phyloP scores from a whole-genome alignment of 306 rosid genomes.

The Prunus mira region DNA sequence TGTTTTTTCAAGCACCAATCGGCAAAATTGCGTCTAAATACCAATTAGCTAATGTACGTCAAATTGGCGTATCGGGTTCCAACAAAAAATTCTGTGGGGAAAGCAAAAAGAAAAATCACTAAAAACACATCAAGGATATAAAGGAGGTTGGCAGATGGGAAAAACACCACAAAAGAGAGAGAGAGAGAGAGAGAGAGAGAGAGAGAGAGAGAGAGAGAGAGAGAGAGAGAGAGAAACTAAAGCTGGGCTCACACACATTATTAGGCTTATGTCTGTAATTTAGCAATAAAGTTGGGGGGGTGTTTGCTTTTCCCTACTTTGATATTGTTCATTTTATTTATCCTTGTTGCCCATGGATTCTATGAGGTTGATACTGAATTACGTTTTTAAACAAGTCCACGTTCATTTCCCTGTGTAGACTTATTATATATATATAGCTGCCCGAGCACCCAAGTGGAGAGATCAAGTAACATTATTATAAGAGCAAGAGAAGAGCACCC shows the following conservation, averaged over 20 bases:
- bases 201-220: too few relatives aligned
- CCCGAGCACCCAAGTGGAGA: background rate
- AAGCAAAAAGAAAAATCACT: background rate
- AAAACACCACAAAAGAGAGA: background rate
- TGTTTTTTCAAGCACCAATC: background rate
- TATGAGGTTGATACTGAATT: constrained; percentile 19
- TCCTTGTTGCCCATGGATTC: background rate
- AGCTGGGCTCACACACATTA: constrained; percentile 11
- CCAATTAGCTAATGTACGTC: too few relatives aligned
- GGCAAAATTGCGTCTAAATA: background rate
- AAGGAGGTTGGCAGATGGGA: constrained; percentile 9
- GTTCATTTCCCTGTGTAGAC: constrained; percentile 29
- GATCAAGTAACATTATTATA: background rate
- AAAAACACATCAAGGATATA: background rate
- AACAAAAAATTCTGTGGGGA: background rate
- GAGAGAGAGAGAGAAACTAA: background rate
- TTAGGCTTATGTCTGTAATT: constrained; percentile 32
- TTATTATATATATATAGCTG: constrained; percentile 24
- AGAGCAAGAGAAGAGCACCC: constrained; percentile 11
- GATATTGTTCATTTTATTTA: background rate
- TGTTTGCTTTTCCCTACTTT: constrained; percentile 4
- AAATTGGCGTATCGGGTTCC: background rate
- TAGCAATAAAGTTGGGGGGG: constrained; percentile 35
- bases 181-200: too few relatives aligned
- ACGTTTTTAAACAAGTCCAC: constrained; percentile 41